phyloP scores from a whole-genome alignment of 1,284 basidiomycete species.

The Singerocomus rubriflavus region DNA sequence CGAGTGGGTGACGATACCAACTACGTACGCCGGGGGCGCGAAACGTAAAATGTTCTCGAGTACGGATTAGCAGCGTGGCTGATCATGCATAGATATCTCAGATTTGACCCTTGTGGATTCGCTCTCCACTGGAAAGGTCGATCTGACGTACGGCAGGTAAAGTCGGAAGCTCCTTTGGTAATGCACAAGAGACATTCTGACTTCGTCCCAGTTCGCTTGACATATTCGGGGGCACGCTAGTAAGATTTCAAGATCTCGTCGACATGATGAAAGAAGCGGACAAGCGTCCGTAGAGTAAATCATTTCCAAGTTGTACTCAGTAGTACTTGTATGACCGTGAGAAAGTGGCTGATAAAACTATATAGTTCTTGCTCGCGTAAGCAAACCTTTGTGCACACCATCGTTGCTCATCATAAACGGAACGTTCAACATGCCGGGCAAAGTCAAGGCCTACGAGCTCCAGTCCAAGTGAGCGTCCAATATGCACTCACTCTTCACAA shows the following conservation, averaged over 20 bases:
- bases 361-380: constrained; percentile 34
- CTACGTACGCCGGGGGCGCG: constrained; percentile 97
- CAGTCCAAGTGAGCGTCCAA: constrained; percentile 82
- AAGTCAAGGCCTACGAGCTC: constrained; percentile 98
- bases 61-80: constrained; percentile 2
- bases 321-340: constrained; percentile 19
- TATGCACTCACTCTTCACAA: background rate
- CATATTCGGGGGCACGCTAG: constrained; percentile 78
- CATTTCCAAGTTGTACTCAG: background rate
- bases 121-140: constrained; percentile 84
- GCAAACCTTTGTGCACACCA: background rate
- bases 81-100: constrained; percentile 56
- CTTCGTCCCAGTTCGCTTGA: constrained; percentile 60
- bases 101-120: constrained; percentile 85
- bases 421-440: constrained; percentile 67
- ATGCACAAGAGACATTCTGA: background rate
- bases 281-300: background rate
- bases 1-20: constrained; percentile 88
- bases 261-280: constrained; percentile 2
- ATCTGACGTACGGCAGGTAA: constrained; percentile 94
- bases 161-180: constrained; percentile 14
- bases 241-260: constrained; percentile 71
- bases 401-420: constrained; percentile 23
- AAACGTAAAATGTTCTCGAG: constrained; percentile 52
- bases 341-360: constrained; percentile 38